Percentiles rank a stretch among this genome's conserved stretches.
phyloP scores from a whole-genome alignment of 2,329 filamentous ascomycete species.

The Colletotrichum cuscutae region DNA sequence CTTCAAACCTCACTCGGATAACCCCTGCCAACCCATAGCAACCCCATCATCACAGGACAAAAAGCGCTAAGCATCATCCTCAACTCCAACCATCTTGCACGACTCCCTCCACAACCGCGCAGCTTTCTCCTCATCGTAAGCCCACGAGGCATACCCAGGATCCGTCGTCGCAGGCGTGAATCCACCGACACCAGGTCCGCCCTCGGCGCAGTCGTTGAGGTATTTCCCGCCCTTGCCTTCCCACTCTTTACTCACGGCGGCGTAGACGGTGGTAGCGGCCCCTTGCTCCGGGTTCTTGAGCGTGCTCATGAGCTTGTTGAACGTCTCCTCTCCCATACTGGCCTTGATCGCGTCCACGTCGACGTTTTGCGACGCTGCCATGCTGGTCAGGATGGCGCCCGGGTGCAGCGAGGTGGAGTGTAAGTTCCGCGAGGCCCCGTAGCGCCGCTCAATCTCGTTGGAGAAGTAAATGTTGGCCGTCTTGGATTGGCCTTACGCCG shows the following conservation, averaged over 20 bases:
- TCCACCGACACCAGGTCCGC: background rate
- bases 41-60: background rate
- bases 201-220: slow-evolving; percentile 49
- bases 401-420: slow-evolving; percentile 44
- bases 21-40: background rate
- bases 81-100: slow-evolving; percentile 1
- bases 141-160: slow-evolving; percentile 37
- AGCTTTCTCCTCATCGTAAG: slow-evolving; percentile 24
- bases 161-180: slow-evolving; percentile 2
- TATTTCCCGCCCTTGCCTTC: slow-evolving; percentile 58
- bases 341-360: background rate
- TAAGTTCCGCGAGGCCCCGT: background rate
- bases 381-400: slow-evolving; percentile 14
- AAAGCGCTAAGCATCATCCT: background rate
- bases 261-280: slow-evolving; percentile 58
- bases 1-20: too few relatives aligned
- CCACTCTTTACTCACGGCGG: slow-evolving; percentile 51
- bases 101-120: slow-evolving; percentile 15
- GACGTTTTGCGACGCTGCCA: background rate
- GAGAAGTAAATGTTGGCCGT: slow-evolving; percentile 61
- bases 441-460: slow-evolving; percentile 58
- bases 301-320: background rate
- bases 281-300: slow-evolving; percentile 50
- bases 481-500: slow-evolving; percentile 60
- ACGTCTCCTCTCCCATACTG: background rate